Conservation (phyloP, 371 early-diverging fungal species). For the Lichtheimia corymbifera region DNA sequence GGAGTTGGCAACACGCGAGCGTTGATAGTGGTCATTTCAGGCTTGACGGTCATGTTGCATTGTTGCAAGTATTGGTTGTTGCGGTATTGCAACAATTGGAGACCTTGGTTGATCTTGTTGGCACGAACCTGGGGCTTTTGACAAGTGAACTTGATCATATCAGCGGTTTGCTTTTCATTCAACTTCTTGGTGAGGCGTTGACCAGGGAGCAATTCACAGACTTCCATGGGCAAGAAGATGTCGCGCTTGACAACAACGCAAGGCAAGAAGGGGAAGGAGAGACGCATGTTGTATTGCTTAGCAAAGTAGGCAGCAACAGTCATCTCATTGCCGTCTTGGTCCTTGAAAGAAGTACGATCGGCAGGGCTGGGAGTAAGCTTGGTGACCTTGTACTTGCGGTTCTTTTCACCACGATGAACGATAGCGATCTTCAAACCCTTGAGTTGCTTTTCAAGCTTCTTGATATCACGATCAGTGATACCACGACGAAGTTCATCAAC, state of each 20-base stretch:
- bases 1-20: constrained; percentile 82
- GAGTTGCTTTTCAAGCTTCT: constrained; percentile 66
- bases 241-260: constrained; percentile 72
- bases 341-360: constrained; percentile 64
- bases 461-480: constrained; percentile 58
- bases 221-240: constrained; percentile 83
- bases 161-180: constrained; percentile 83
- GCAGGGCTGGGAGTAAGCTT: constrained; percentile 69
- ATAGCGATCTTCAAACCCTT: constrained; percentile 72
- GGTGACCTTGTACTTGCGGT: constrained; percentile 64
- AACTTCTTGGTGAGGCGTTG: constrained; percentile 80
- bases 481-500: constrained; percentile 66
- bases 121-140: constrained; percentile 72
- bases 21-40: constrained; percentile 52
- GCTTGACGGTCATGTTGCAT: constrained; percentile 66
- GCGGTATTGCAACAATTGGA: constrained; percentile 48
- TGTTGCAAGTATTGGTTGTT: constrained; percentile 55
- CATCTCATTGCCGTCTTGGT: constrained; percentile 40
- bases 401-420: constrained; percentile 70
- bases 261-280: constrained; percentile 80
- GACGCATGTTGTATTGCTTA: constrained; percentile 61
- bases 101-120: constrained; percentile 57
- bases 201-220: constrained; percentile 79
- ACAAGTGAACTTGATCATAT: constrained; percentile 91
- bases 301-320: constrained; percentile 79